Evolutionary conservation across 495 filamentous ascomycete genomes (phyloP).

Genomic region (Penicillium arizonense): DNA sequence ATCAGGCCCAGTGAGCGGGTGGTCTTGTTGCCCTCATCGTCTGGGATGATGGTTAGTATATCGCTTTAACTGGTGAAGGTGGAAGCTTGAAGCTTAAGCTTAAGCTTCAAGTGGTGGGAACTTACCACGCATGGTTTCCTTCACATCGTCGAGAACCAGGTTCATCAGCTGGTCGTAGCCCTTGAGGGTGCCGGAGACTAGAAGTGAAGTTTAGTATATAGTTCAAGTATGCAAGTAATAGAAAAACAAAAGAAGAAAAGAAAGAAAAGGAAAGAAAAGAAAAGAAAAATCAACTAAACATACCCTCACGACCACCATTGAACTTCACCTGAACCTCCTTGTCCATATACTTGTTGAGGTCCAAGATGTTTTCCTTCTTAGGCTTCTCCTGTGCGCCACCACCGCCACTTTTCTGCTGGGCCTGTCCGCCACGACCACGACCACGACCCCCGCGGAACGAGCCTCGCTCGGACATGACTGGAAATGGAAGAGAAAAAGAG

Average conservation of each 20-base stretch:
- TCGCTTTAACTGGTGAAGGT: not conserved
- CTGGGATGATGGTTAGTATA: constrained; percentile 35
- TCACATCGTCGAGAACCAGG: constrained; percentile 89
- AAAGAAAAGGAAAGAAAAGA: not conserved
- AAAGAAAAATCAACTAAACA: constrained; percentile 16
- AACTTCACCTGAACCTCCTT: constrained; percentile 94
- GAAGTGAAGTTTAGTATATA: constrained; percentile 6
- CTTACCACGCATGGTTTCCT: constrained; percentile 82
- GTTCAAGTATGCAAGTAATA: not conserved
- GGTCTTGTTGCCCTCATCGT: constrained; percentile 87
- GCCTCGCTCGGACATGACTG: constrained; percentile 67
- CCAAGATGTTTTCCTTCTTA: constrained; percentile 98
- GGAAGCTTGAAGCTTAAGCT: not conserved
- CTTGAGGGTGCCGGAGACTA: constrained; percentile 86
- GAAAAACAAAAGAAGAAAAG: not conserved
- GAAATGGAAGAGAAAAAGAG: constrained; percentile 8
- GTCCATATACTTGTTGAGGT: constrained; percentile 93
- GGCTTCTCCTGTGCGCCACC: constrained; percentile 64
- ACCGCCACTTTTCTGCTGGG: constrained; percentile 46
- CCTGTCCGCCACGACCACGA: constrained; percentile 40
- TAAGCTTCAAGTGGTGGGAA: not conserved
- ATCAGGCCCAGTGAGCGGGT: constrained; percentile 84
- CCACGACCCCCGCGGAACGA: constrained; percentile 58
- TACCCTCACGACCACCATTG: constrained; percentile 91
- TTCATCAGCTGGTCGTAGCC: constrained; percentile 98